Conservation (phyloP, 257 asterid genomes). For the Plectranthus barbatus region DNA sequence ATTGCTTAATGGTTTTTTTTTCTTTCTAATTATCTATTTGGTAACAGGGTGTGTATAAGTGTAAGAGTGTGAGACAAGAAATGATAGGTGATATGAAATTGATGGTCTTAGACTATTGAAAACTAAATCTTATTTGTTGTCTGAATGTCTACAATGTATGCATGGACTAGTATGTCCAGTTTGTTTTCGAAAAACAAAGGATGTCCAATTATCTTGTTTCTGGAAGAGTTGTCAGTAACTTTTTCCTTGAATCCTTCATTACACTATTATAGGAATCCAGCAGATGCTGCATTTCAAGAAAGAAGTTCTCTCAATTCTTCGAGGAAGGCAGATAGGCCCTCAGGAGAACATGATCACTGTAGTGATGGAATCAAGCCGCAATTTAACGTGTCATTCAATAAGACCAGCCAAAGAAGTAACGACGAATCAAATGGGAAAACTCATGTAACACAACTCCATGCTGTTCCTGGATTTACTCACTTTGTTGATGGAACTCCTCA, state of each 20-base stretch:
- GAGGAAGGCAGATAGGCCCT: conserved; percentile 18
- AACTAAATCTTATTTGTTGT: background rate
- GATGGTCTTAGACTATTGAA: background rate
- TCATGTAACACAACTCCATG: conserved; percentile 65
- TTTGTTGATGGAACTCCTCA: conserved; percentile 53
- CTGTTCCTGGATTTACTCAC: conserved; percentile 69
- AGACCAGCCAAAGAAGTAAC: conserved; percentile 31
- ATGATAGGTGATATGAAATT: background rate
- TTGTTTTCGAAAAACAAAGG: too few relatives aligned
- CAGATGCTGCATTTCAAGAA: conserved; percentile 22
- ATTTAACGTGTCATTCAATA: conserved; percentile 62
- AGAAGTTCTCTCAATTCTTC: conserved; percentile 24
- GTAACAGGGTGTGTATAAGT: background rate
- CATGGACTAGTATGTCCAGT: background rate
- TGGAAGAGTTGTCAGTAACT: background rate
- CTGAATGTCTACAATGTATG: background rate
- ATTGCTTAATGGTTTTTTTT: background rate
- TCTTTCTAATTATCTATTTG: background rate
- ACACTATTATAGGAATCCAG: conserved; percentile 26
- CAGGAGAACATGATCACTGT: conserved; percentile 33
- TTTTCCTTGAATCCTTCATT: conserved; percentile 11
- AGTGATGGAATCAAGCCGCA: conserved; percentile 45
- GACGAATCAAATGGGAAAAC: conserved; percentile 52
- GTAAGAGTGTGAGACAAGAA: background rate
- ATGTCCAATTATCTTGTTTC: background rate